Percentiles rank a stretch among this genome's conserved stretches.
Evolutionary conservation across 2,329 filamentous ascomycete species (phyloP).

Genomic region (Drechslerella dactyloides): DNA sequence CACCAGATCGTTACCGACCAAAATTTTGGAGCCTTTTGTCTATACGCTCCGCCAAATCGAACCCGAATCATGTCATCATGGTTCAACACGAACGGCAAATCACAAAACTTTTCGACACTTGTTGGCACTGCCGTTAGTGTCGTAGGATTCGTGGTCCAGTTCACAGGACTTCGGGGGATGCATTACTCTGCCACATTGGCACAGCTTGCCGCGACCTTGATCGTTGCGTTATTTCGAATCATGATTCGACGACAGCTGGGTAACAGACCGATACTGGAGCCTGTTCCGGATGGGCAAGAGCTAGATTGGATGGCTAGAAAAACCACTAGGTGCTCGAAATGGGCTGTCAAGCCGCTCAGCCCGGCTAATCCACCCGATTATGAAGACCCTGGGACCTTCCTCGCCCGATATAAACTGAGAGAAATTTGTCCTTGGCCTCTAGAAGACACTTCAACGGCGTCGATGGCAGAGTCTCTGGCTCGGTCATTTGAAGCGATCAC

Average conservation of each 20-base stretch:
- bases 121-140: constrained; percentile 30
- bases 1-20: constrained; percentile 52
- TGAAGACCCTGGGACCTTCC: constrained; percentile 4
- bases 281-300: constrained; percentile 36
- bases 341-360: constrained; percentile 13
- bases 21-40: constrained; percentile 47
- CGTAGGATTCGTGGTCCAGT: constrained; percentile 51
- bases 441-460: constrained; percentile 6
- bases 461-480: constrained; percentile 2
- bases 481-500: constrained; percentile 16
- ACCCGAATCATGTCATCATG: constrained; percentile 9
- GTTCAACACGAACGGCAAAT: neutral
- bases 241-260: constrained; percentile 49
- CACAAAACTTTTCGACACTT: constrained; percentile 9
- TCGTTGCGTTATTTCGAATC: constrained; percentile 43
- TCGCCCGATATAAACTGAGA: constrained; percentile 7
- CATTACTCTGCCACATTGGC: constrained; percentile 49
- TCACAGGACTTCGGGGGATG: constrained; percentile 51
- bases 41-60: constrained; percentile 33
- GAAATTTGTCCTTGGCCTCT: constrained; percentile 25
- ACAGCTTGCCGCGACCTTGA: constrained; percentile 38
- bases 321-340: constrained; percentile 13
- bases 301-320: constrained; percentile 46
- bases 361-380: neutral
- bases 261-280: constrained; percentile 10